phyloP scores from a whole-genome alignment of 1,284 basidiomycete genomes.

The Ceraceosorus guamensis region DNA sequence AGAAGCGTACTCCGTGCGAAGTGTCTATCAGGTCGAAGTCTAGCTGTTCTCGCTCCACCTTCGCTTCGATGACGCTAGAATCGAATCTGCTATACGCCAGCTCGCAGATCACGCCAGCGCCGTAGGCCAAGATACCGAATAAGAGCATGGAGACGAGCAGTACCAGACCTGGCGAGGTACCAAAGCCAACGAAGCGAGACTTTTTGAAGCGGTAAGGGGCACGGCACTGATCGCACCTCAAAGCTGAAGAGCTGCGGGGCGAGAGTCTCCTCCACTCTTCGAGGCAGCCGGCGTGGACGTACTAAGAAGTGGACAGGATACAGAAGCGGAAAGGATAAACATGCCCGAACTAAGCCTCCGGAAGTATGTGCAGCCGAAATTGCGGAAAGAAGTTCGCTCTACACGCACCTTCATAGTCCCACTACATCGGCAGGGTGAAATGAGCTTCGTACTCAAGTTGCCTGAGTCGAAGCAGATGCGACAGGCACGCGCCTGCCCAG shows the following conservation, averaged over 20 bases:
- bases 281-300: slow-evolving; percentile 41
- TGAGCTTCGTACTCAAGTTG: slow-evolving; percentile 2
- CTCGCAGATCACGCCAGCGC: slow-evolving; percentile 18
- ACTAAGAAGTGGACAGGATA: slow-evolving; percentile 11
- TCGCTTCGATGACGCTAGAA: not conserved
- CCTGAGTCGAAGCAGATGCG: slow-evolving; percentile 8
- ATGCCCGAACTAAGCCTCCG: no score
- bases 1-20: not conserved
- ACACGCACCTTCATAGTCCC: slow-evolving; percentile 33
- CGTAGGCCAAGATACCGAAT: slow-evolving; percentile 24
- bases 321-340: not conserved
- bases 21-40: not conserved
- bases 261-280: slow-evolving; percentile 32
- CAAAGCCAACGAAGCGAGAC: slow-evolving; percentile 28
- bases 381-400: no score
- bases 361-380: no score
- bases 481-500: no score
- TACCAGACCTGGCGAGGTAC: slow-evolving; percentile 21
- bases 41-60: not conserved
- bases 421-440: slow-evolving; percentile 31
- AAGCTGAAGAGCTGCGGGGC: slow-evolving; percentile 18
- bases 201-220: slow-evolving; percentile 31
- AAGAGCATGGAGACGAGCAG: slow-evolving; percentile 22
- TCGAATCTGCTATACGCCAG: slow-evolving; percentile 21
- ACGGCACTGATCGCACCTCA: slow-evolving; percentile 40